phyloP scores from a whole-genome alignment of 129 eudicot species.

The Smallanthus sonchifolius region DNA sequence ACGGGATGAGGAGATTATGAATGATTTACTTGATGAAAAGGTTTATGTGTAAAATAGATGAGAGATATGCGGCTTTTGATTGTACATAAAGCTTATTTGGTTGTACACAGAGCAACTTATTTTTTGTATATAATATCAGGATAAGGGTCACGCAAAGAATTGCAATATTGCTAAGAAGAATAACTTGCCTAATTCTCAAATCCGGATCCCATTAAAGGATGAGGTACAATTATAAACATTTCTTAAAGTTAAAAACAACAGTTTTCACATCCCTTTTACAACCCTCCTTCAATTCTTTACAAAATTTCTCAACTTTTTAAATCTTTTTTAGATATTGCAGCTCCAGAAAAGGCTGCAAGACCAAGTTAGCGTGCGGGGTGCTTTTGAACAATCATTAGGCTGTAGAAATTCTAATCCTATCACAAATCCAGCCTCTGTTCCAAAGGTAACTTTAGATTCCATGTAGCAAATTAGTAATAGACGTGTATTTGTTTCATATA shows the following conservation, averaged over 20 bases:
- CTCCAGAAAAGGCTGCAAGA: slow-evolving; percentile 72
- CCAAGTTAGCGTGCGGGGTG: slow-evolving; percentile 67
- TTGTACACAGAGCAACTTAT: not conserved
- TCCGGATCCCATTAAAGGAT: slow-evolving; percentile 60
- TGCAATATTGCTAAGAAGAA: slow-evolving; percentile 31
- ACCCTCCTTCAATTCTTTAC: not conserved
- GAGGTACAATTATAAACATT: slow-evolving; percentile 46
- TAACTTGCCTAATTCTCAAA: slow-evolving; percentile 36
- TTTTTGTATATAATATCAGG: slow-evolving; percentile 38
- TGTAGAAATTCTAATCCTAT: slow-evolving; percentile 34
- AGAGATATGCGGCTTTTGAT: no score
- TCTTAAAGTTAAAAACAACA: not conserved
- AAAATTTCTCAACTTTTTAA: not conserved
- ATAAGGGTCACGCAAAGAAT: slow-evolving; percentile 29
- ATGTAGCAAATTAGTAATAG: not conserved
- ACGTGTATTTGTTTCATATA: not conserved
- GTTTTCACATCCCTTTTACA: not conserved
- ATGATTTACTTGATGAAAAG: no score
- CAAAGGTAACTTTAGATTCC: slow-evolving; percentile 49
- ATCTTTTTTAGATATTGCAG: slow-evolving; percentile 55
- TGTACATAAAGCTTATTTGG: no score
- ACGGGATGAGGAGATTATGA: no score
- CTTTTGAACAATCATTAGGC: slow-evolving; percentile 76
- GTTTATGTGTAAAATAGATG: no score
- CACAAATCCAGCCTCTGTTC: slow-evolving; percentile 40